Base-by-base conservation (phyloP, 2,329 filamentous ascomycete species). In the Coccinonectria pachysandricola region DNA sequence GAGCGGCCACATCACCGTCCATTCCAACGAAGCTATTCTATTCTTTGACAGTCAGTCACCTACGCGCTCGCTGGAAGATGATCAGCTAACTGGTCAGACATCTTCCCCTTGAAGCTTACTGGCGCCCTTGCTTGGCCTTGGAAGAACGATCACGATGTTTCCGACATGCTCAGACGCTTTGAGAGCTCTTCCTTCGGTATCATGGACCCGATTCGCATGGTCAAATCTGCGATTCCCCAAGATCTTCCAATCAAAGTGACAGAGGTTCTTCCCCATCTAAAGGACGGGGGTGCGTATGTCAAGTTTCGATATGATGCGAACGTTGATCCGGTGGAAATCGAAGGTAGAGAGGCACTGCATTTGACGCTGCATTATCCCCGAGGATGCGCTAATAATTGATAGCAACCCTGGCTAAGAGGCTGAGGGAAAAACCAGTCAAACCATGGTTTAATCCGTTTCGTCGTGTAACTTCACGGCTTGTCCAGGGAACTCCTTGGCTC, bases 211-310 rank as follows among this genome's bases (percentile, higher is more conserved):
- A 59, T 71, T 20, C 60, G 60, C 23, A 49, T 71, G 10, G 64
- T 75, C 25, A 70, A 65, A 42, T 68, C 68, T 28, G 79, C 76
- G 1, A 71, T 84, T 13, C 80, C 79, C 1, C 52, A 62, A 4
- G 65, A 65, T 7, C 45, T 78, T 2, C 62, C 71, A 1, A 60
- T 93, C 24, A 75, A 78, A 31, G 73, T 94, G 23, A 82, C 76
- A 3, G 79, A 93, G 45, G 78, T 95, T 10, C 54, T 95, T 11
- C 86, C 87, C 1, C 71, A 86, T 3, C 64, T 92, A 15, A 87
- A 92, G 45, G 91, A 98, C 48, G 91, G 91, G 10, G 91, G 91
- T 8, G 85, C 84, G 1, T 96, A 92, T 50, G 77, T 96, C 52
- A 95, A 92, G 52, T 86, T 92, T 49, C 68, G 67, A 10, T 71